phyloP scores from a whole-genome alignment of 495 filamentous ascomycete genomes.

The Lophiotrema nucula region DNA sequence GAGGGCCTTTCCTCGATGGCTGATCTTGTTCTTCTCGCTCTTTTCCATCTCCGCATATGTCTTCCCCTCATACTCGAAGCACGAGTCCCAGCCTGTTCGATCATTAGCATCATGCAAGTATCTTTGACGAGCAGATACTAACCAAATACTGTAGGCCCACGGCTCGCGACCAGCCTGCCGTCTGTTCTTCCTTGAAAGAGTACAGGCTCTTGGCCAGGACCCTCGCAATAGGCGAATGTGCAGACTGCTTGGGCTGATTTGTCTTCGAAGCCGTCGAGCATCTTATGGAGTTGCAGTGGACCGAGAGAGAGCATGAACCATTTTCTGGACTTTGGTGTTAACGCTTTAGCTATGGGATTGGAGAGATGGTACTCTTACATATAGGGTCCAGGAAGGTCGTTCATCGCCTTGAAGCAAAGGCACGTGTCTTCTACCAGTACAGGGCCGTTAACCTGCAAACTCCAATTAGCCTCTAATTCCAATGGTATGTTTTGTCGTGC shows the following conservation, averaged over 20 bases:
- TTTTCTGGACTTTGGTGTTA: slow-evolving; percentile 65
- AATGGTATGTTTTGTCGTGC: neutral
- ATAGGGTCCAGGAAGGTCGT: slow-evolving; percentile 92
- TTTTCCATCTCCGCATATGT: slow-evolving; percentile 99
- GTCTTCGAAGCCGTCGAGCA: slow-evolving; percentile 85
- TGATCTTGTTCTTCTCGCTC: slow-evolving; percentile 85
- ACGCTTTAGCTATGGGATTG: neutral
- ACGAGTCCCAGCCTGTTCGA: slow-evolving; percentile 80
- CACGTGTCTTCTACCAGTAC: slow-evolving; percentile 96
- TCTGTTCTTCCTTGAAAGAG: slow-evolving; percentile 85
- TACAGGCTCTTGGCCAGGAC: slow-evolving; percentile 79
- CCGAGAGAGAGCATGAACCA: slow-evolving; percentile 85
- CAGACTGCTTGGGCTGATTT: slow-evolving; percentile 91
- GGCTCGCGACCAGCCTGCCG: slow-evolving; percentile 70
- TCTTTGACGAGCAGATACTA: slow-evolving; percentile 39
- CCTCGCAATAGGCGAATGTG: slow-evolving; percentile 88
- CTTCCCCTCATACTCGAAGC: slow-evolving; percentile 90
- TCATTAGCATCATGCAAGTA: slow-evolving; percentile 5
- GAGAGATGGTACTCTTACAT: slow-evolving; percentile 60
- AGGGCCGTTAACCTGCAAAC: slow-evolving; percentile 70
- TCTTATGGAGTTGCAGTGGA: slow-evolving; percentile 80
- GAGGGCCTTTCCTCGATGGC: slow-evolving; percentile 83
- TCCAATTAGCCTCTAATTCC: neutral
- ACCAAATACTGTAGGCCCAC: slow-evolving; percentile 81
- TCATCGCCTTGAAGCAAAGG: slow-evolving; percentile 84